Evolutionary conservation across 257 asterid species (phyloP).

Genomic region (Anisodus acutangulus): DNA sequence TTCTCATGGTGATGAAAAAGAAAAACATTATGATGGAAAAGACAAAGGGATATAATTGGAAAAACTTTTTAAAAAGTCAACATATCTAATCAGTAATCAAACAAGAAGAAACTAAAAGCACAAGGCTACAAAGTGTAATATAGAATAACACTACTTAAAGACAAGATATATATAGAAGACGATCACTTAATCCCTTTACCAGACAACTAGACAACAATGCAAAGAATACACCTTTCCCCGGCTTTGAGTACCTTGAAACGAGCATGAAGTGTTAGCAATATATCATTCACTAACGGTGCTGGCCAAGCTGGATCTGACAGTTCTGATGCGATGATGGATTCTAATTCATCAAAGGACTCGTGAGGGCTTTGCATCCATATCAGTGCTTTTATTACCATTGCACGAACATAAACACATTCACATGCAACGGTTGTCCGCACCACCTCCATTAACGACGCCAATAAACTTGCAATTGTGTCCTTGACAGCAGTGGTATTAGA

Average conservation of each 20-base stretch:
- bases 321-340: slow-evolving; percentile 94
- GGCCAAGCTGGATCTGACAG: slow-evolving; percentile 98
- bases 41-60: background rate
- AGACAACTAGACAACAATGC: background rate
- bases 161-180: background rate
- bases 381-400: slow-evolving; percentile 94
- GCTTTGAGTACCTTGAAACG: slow-evolving; percentile 83
- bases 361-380: slow-evolving; percentile 99
- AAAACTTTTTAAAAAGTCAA: background rate
- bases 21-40: background rate
- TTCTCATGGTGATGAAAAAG: background rate
- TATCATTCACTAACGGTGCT: slow-evolving; percentile 80
- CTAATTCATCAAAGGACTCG: slow-evolving; percentile 93
- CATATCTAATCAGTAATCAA: background rate
- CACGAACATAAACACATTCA: slow-evolving; percentile 99
- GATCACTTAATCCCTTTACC: background rate
- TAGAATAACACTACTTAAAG: background rate
- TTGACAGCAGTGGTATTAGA: slow-evolving; percentile 74
- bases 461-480: slow-evolving; percentile 88
- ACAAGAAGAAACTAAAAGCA: slow-evolving; percentile 8
- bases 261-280: slow-evolving; percentile 93
- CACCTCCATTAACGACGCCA: slow-evolving; percentile 97
- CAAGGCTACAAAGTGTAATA: slow-evolving; percentile 1
- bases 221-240: slow-evolving; percentile 17
- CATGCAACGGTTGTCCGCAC: slow-evolving; percentile 99